These are phyloP conservation scores for Yamadazyma friedrichii DNA, from an alignment of 1,139 yeast species.

Conservation along the genomic window DNA sequence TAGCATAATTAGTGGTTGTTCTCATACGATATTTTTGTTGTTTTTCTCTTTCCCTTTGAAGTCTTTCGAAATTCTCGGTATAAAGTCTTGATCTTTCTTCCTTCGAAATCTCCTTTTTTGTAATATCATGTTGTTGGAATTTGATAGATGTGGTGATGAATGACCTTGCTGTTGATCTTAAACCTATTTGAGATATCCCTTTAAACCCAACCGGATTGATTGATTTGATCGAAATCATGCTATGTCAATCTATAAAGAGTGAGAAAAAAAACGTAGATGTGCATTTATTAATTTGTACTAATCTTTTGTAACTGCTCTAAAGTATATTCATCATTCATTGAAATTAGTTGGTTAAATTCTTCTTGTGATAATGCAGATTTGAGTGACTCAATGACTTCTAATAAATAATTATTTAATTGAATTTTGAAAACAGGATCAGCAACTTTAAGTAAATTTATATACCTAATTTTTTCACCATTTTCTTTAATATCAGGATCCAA, in stretches of 20 bases:
- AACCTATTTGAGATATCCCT: too few species aligned
- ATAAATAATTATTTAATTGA: slow-evolving; percentile 33
- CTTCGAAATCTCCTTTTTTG: slow-evolving; percentile 4
- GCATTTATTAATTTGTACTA: neutral
- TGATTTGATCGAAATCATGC: too few species aligned
- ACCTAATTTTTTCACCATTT: slow-evolving; percentile 60
- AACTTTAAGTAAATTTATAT: slow-evolving; percentile 41
- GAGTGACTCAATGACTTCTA: slow-evolving; percentile 20
- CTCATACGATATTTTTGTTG: slow-evolving; percentile 32
- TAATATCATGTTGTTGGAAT: neutral
- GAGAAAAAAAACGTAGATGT: too few species aligned
- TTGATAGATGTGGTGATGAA: neutral
- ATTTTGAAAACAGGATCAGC: slow-evolving; percentile 61
- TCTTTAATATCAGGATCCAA: slow-evolving; percentile 47
- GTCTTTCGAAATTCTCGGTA: slow-evolving; percentile 14
- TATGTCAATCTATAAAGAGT: too few species aligned
- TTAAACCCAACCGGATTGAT: too few species aligned
- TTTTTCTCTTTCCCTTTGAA: slow-evolving; percentile 26
- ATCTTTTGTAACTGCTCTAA: slow-evolving; percentile 26
- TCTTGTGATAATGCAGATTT: slow-evolving; percentile 19
- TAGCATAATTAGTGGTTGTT: slow-evolving; percentile 69
- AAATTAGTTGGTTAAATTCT: slow-evolving; percentile 27
- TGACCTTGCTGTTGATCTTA: too few species aligned
- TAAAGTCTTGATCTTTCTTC: slow-evolving; percentile 18
- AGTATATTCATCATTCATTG: slow-evolving; percentile 32